Evolutionary conservation across 1,139 yeast species (phyloP), one percentile per base, ranked within the genome.

Genomic region (Blastobotrys proliferans): DNA sequence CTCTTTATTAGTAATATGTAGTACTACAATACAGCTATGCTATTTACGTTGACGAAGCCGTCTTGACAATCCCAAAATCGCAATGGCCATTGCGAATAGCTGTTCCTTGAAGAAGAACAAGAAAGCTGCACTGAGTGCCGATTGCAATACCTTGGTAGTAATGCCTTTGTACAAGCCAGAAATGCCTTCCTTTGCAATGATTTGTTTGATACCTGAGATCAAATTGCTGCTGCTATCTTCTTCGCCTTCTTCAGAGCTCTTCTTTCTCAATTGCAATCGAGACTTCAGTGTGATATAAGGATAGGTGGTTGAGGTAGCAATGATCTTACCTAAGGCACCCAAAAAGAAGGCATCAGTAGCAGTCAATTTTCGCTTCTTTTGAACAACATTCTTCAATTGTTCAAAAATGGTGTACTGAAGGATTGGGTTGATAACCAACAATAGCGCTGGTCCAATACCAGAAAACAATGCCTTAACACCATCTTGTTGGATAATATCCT

Each of bases 371-470:
- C 77, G 74, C 38, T 65, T 70, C 50, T 77, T 77, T 46, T 79
- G 68, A 26, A 88, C 73, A 14, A 72, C 55, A 56, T 83, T 86
- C 61, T 83, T 82, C 55, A 86, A 64, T 65, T 87, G 95, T 67
- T 90, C 97, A 62, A 83, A 90, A 39, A 86, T 78, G 41, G 97
- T 86, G 68, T 88, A 90, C 64, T 88, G 97, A 51, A 90, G 81
- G 50, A 90, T 83, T 33, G 97, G 97, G 62, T 90, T 90, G 52
- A 82, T 61, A 43, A 88, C 96, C 48, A 90, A 72, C 39, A 87
- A 79, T 56, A 90, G 72, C 2, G 97, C 95, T 0, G 97, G 97
- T 21, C 82, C 72, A 16, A 90, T 78, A 4, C 96, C 95, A 14
- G 46, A 40, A 29, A 45, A 87, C 43, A 90, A 72, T 14, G 92